A percentile compares a stretch with the other conserved stretches of the same genome.
Evolutionary conservation across 768 basidiomycete genomes (phyloP).

Genomic region (Exsudoporus frostii): DNA sequence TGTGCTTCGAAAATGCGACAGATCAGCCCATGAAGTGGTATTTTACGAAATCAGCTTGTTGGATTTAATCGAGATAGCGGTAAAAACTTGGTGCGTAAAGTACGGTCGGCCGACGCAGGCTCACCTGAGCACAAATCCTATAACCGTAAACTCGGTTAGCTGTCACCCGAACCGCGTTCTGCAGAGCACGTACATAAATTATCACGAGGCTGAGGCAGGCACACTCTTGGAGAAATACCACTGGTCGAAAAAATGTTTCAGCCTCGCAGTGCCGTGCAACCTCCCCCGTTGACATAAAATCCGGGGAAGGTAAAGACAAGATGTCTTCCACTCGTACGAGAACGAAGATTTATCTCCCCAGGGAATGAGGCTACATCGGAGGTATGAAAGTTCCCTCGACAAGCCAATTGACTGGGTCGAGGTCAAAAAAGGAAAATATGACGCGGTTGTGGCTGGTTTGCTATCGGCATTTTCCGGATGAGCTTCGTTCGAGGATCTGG

Average conservation of each 20-base stretch:
- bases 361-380: constrained; percentile 33
- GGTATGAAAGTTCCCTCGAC: constrained; percentile 11
- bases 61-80: background rate
- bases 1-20: background rate
- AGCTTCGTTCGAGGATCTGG: too few relatives aligned
- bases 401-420: constrained; percentile 32
- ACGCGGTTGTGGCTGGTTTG: background rate
- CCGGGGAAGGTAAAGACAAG: background rate
- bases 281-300: background rate
- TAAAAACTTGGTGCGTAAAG: background rate
- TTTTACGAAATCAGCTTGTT: background rate
- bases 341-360: constrained; percentile 24
- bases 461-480: constrained; percentile 2
- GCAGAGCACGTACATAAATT: constrained; percentile 11
- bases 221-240: background rate
- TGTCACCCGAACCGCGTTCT: background rate
- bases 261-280: constrained; percentile 1
- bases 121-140: background rate
- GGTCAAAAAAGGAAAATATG: background rate
- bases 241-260: constrained; percentile 1
- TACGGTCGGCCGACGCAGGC: background rate
- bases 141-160: background rate
- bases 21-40: background rate
- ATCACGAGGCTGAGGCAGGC: background rate
- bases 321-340: constrained; percentile 2